These are phyloP conservation scores for Fusarium ambrosium DNA, from an alignment of 2,329 filamentous ascomycete species.

Conservation along the genomic window DNA sequence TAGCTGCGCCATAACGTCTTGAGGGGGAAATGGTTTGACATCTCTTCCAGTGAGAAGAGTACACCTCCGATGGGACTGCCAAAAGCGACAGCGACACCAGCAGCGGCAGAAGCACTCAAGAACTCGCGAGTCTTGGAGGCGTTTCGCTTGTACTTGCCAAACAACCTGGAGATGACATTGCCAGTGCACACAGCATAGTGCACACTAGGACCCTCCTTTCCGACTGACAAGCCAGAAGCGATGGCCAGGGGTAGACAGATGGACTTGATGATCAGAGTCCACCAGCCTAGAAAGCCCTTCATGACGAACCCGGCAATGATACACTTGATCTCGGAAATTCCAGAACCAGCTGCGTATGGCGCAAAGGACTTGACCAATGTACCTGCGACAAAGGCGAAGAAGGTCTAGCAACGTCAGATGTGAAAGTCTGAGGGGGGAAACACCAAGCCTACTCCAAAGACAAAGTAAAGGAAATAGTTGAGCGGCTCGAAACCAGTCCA, in stretches of 20 bases:
- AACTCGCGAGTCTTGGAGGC: constrained; percentile 97
- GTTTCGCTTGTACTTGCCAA: constrained; percentile 91
- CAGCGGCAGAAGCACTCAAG: constrained; percentile 91
- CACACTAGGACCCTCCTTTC: constrained; percentile 98
- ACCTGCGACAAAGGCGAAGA: constrained; percentile 87
- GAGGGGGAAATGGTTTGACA: constrained; percentile 95
- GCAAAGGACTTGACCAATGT: constrained; percentile 91
- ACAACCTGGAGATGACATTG: constrained; percentile 94
- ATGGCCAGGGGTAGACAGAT: constrained; percentile 92
- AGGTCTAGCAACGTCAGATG: constrained; percentile 61
- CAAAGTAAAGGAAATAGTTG: constrained; percentile 90
- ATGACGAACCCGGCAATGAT: constrained; percentile 99
- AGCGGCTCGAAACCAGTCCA: constrained; percentile 85
- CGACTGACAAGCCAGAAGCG: constrained; percentile 92
- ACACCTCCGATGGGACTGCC: constrained; percentile 98
- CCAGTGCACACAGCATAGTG: constrained; percentile 98
- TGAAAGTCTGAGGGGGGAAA: not conserved
- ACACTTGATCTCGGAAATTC: constrained; percentile 99
- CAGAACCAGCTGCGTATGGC: constrained; percentile 95
- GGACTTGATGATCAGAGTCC: constrained; percentile 95
- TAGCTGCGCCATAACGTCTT: constrained; percentile 99
- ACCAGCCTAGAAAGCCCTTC: constrained; percentile 95
- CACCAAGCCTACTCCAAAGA: constrained; percentile 76
- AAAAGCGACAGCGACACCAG: constrained; percentile 96
- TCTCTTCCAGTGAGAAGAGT: constrained; percentile 96